Base-by-base conservation (phyloP, 768 basidiomycete genomes). In the Leccinum subgranulosum region DNA sequence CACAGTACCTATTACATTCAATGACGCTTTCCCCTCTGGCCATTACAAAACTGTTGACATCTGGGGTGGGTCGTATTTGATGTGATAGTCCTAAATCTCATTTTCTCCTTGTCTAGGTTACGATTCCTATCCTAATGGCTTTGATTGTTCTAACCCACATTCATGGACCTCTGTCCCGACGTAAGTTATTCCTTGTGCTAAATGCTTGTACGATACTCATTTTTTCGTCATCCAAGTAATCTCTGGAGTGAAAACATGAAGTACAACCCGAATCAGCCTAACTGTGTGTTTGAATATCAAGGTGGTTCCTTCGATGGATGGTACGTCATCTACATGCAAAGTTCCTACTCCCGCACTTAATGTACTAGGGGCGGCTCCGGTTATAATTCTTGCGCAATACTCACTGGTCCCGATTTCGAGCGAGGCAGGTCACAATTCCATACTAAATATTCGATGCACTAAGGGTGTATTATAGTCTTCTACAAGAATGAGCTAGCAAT, bases 271-370 rank as follows among this genome's bases (percentile, higher is more conserved):
- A 52, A 31, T 3, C 51, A 50, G n/a, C 69, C 66, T 17, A 68
- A 71, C 53, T 60, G 29, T 27, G 56, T 63, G 29, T 69, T 60
- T 34, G 64, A 66, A 58, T 69, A 58, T 19, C 62, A 71, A 65
- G 82, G 79, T 8, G 84, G 84, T 39, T 72, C 80, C 15, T 80
- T 81, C 45, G 83, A 84, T 64, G 74, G 74, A 55, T 81, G 80
- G 81, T 81, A 74, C 39, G 77, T 77, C 3, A 63, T 73, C 51
- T 73, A 70, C 75, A 10, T 45, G 28, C 4, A 23, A 17, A 8
- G n/a, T 29, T 4, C 28, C n/a, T 25, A 17, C 36, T 9, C 28
- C 17, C 19, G 66, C 31, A 64, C 50, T 23, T 23, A 11, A n/a
- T 31, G 19, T 14, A 25, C 34, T 39, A 68, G 67, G 64, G 66